Base-by-base conservation (phyloP, 2,329 filamentous ascomycete genomes). In the Epichloe sylvatica region DNA sequence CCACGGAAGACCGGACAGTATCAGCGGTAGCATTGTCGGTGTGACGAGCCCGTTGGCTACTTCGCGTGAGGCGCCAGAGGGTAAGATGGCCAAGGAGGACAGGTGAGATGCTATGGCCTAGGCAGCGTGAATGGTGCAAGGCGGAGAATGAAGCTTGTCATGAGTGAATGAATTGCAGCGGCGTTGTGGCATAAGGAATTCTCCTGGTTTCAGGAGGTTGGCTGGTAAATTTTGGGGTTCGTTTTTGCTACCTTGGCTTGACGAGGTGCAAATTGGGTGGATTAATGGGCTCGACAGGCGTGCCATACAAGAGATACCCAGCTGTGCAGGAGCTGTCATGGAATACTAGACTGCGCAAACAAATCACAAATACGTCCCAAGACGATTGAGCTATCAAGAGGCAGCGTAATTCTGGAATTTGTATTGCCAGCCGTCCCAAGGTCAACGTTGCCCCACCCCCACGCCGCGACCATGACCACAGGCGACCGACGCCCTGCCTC, bases 1-100 rank as follows among this genome's bases (percentile, higher is more conserved):
- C 0, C 90, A 95, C 63, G 80, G 78, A 2, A 77, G 87, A 53
- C 83, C 86, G 46, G 88, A 94, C 62, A 94, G 89, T 65, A 79
- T 91, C 49, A 84, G 74, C 53, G 84, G 86, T 25, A 91, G 85
- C 64, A 82, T 89, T 54, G 78, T 75, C 6, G 77, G 75, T 8
- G 60, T 76, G 15, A 70, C 74, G 33, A 84, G 80, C 56, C 80
- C 83, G 13, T 65, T 89, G 37, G 76, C 76, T 2, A 84, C 78
- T 47, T 74, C 76, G 38, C 62, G 70, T 49, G 74, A 75, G 55
- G 62, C 68, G 30, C 60, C 63, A 8, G 64, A 65, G 17, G 67
- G 70, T 54, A 67, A 55, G 49, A 53, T 47, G 33, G 57, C 65
- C 51, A 62, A 55, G 51, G 57, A 58, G 25, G 63, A 62, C 47